Evolutionary conservation across 441 rosid species (phyloP).

Genomic region (Pelargonium citronellum): DNA sequence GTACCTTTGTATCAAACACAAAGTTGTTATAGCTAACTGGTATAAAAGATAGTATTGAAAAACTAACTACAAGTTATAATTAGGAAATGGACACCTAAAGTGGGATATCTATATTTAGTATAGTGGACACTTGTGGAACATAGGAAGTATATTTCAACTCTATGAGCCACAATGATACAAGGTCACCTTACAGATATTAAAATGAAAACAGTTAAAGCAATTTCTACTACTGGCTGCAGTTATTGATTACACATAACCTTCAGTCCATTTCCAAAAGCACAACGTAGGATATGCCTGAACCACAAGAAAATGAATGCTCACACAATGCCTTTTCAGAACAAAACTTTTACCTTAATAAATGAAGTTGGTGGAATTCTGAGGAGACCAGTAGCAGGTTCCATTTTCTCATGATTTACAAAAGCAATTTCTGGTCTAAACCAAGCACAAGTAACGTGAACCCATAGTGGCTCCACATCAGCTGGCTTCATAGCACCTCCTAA

Average conservation of each 20-base stretch:
- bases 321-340: neutral
- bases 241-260: neutral
- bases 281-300: neutral
- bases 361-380: conserved; percentile 64
- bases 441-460: conserved; percentile 97
- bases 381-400: conserved; percentile 97
- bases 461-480: conserved; percentile 57
- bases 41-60: neutral
- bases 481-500: conserved; percentile 96
- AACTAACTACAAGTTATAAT: no score
- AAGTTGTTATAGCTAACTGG: neutral
- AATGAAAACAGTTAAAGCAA: neutral
- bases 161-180: neutral
- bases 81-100: neutral
- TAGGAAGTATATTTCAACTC: neutral
- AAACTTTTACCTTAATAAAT: conserved; percentile 60
- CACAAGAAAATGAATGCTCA: neutral
- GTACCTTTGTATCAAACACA: neutral
- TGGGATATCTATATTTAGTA: conserved; percentile 1
- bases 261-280: conserved; percentile 1
- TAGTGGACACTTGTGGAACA: neutral
- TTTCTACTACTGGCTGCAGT: neutral
- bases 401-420: conserved; percentile 68
- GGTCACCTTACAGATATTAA: neutral
- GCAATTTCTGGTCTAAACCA: conserved; percentile 95